Percentiles rank a stretch among this genome's conserved stretches.
These are phyloP conservation scores for Hylodesmum podocarpum DNA, from an alignment of 306 rosid species.

Conservation along the genomic window DNA sequence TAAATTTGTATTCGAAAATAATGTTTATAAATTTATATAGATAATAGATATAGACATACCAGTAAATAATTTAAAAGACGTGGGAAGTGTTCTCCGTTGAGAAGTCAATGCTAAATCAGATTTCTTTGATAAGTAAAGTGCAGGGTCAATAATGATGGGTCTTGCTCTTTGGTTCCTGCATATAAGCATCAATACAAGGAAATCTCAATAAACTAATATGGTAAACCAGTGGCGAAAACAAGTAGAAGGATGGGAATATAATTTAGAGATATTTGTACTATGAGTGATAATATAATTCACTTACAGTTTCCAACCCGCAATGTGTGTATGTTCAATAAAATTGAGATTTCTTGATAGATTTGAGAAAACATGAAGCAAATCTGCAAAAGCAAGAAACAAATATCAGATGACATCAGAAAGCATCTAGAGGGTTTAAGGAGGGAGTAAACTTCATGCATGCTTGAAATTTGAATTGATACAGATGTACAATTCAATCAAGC, in stretches of 20 bases:
- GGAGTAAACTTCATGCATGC: neutral
- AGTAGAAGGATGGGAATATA: neutral
- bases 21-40: neutral
- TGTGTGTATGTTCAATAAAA: conserved; percentile 75
- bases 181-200: conserved; percentile 10
- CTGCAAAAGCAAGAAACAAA: conserved; percentile 48
- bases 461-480: neutral
- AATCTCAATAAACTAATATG: neutral
- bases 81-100: conserved; percentile 87
- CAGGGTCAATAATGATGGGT: conserved; percentile 73
- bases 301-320: conserved; percentile 92
- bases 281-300: conserved; percentile 31
- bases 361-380: conserved; percentile 86
- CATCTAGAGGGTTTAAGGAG: neutral
- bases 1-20: neutral
- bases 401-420: conserved; percentile 30
- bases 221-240: neutral
- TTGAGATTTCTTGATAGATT: conserved; percentile 79
- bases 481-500: neutral
- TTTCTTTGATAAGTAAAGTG: conserved; percentile 58
- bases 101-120: conserved; percentile 79
- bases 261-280: neutral
- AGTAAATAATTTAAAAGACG: conserved; percentile 66
- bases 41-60: conserved; percentile 41
- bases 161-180: conserved; percentile 89